These are phyloP conservation scores for Nelumbo lutea DNA, from an alignment of 164 flowering plant genomes.

Conservation along the genomic window DNA sequence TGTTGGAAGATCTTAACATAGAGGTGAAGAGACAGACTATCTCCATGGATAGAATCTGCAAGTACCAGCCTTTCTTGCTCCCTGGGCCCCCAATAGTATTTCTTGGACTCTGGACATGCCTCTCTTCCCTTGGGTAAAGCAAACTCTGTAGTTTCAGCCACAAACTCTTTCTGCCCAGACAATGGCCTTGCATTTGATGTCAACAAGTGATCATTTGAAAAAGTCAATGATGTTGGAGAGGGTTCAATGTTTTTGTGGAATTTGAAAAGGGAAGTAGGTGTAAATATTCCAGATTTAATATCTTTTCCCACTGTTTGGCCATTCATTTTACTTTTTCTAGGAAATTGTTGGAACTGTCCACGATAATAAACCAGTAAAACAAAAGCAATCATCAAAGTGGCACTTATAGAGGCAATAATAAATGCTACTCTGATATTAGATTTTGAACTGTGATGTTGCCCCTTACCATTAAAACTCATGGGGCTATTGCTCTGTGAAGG, in stretches of 20 bases:
- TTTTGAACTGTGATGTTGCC: constrained; percentile 33
- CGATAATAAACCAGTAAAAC: constrained; percentile 62
- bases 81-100: constrained; percentile 63
- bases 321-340: constrained; percentile 41
- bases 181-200: constrained; percentile 63
- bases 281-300: constrained; percentile 43
- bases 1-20: constrained; percentile 52
- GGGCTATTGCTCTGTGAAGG: constrained; percentile 15
- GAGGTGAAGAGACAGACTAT: constrained; percentile 87
- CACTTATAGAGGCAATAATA: constrained; percentile 54
- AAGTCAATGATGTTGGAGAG: constrained; percentile 57
- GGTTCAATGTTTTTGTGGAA: constrained; percentile 44
- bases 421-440: constrained; percentile 44
- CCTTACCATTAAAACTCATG: constrained; percentile 5
- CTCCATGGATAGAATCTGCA: constrained; percentile 73
- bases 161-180: constrained; percentile 51
- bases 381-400: constrained; percentile 46
- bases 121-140: constrained; percentile 31
- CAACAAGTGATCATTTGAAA: constrained; percentile 80
- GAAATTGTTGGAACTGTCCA: constrained; percentile 46
- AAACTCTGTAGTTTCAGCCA: constrained; percentile 48
- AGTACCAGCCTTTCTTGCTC: constrained; percentile 92
- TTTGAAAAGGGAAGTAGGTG: constrained; percentile 52
- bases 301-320: constrained; percentile 44
- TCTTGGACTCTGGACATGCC: constrained; percentile 26